Evolutionary conservation across 2,329 filamentous ascomycete genomes (phyloP).

Genomic region (Tolypocladium tundrense): DNA sequence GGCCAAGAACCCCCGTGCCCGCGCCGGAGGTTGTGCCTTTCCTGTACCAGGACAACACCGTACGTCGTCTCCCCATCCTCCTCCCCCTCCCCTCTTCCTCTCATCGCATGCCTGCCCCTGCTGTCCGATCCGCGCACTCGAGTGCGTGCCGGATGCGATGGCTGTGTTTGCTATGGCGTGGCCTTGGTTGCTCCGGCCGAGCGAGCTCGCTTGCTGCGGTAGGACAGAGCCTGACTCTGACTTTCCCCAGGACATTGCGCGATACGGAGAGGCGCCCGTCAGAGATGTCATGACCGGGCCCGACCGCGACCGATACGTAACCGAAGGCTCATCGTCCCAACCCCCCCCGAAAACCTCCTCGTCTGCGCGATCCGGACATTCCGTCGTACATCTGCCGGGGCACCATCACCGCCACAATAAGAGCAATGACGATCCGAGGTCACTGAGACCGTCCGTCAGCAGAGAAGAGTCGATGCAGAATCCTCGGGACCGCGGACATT

Average conservation of each 20-base stretch:
- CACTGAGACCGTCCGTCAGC: constrained; percentile 61
- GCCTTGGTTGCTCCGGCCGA: neutral
- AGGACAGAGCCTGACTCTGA: neutral
- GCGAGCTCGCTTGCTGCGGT: neutral
- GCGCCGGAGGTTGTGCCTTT: constrained; percentile 96
- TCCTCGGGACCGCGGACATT: constrained; percentile 42
- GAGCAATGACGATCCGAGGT: constrained; percentile 55
- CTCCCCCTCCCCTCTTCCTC: constrained; percentile 2
- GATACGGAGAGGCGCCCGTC: constrained; percentile 69
- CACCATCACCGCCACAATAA: constrained; percentile 59
- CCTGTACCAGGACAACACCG: constrained; percentile 74
- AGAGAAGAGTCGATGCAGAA: constrained; percentile 51
- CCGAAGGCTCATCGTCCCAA: constrained; percentile 31
- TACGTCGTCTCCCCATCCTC: constrained; percentile 32
- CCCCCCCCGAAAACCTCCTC: constrained; percentile 52
- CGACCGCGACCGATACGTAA: constrained; percentile 57
- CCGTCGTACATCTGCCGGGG: constrained; percentile 54
- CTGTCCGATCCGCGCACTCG: neutral
- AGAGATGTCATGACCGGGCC: constrained; percentile 58
- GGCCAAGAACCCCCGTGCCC: constrained; percentile 75
- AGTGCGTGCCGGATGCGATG: neutral
- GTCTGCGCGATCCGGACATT: constrained; percentile 48
- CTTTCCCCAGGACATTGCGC: constrained; percentile 53
- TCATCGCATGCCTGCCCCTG: neutral
- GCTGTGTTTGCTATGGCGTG: neutral